Conservation (phyloP, 176 grass and related monocot species). For the Musa beccarii region DNA sequence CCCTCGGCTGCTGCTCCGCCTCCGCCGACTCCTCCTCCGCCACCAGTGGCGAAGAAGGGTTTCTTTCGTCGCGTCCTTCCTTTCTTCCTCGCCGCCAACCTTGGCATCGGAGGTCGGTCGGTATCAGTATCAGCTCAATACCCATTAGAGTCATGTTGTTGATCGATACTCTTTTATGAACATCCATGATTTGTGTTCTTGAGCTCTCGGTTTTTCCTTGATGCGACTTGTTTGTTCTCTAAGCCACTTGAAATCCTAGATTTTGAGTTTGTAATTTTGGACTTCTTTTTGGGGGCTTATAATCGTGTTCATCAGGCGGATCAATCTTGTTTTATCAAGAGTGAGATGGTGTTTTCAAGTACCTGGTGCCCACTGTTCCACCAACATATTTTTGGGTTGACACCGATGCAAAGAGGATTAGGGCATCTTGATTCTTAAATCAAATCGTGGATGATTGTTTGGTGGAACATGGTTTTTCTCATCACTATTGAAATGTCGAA, state of each 20-base stretch:
- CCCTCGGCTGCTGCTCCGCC: not conserved
- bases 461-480: no score
- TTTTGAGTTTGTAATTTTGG: not conserved
- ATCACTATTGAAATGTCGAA: no score
- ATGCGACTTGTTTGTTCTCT: not conserved
- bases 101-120: constrained; percentile 64
- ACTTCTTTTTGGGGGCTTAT: not conserved
- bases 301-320: not conserved
- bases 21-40: constrained; percentile 15
- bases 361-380: not conserved
- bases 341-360: not conserved
- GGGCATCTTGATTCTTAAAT: not conserved
- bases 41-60: constrained; percentile 33
- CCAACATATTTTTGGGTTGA: not conserved
- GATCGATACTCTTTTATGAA: not conserved
- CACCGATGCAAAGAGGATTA: not conserved
- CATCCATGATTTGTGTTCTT: not conserved
- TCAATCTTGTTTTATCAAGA: not conserved
- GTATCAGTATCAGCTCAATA: not conserved
- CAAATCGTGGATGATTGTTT: no score
- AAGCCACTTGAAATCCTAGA: not conserved
- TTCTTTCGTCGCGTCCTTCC: constrained; percentile 74
- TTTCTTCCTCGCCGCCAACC: constrained; percentile 54
- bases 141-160: not conserved
- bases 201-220: not conserved